phyloP scores from a whole-genome alignment of 768 basidiomycete genomes.

The Suillus placidus region DNA sequence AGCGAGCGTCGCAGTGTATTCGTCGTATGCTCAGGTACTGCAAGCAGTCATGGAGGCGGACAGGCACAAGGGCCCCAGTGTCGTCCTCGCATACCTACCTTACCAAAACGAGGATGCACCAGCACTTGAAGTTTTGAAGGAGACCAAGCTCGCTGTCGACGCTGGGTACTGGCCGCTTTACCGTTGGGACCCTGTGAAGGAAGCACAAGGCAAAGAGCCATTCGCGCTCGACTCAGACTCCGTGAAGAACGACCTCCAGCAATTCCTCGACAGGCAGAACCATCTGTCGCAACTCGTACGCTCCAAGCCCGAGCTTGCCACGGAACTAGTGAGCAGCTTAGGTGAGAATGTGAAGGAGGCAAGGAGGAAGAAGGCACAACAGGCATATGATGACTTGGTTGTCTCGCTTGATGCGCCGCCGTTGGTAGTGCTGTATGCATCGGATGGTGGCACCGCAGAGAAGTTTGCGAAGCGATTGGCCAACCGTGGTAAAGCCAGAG shows the following conservation, averaged over 20 bases:
- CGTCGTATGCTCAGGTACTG: constrained; percentile 92
- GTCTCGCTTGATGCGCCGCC: constrained; percentile 88
- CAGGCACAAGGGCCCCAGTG: constrained; percentile 82
- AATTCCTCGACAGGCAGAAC: constrained; percentile 95
- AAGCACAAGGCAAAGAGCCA: constrained; percentile 72
- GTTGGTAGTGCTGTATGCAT: constrained; percentile 87
- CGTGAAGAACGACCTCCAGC: constrained; percentile 89
- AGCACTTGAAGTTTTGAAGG: constrained; percentile 91
- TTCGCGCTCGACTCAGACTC: constrained; percentile 93
- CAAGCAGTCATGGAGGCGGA: constrained; percentile 93
- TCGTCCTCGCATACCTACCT: constrained; percentile 93
- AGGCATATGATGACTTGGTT: constrained; percentile 83
- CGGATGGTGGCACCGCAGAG: constrained; percentile 95
- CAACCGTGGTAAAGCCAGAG: constrained; percentile 80
- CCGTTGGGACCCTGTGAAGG: constrained; percentile 93
- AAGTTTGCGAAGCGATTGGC: constrained; percentile 91
- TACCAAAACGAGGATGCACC: constrained; percentile 75
- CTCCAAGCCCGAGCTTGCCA: constrained; percentile 76
- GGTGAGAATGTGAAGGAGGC: constrained; percentile 86
- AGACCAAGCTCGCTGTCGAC: constrained; percentile 96
- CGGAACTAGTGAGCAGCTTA: constrained; percentile 79
- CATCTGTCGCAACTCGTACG: constrained; percentile 93
- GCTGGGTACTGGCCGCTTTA: constrained; percentile 98
- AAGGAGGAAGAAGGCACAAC: constrained; percentile 76
- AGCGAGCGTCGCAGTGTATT: constrained; percentile 93